Conservation (phyloP, 345 rosid genomes). For the Fremontodendron californicum region DNA sequence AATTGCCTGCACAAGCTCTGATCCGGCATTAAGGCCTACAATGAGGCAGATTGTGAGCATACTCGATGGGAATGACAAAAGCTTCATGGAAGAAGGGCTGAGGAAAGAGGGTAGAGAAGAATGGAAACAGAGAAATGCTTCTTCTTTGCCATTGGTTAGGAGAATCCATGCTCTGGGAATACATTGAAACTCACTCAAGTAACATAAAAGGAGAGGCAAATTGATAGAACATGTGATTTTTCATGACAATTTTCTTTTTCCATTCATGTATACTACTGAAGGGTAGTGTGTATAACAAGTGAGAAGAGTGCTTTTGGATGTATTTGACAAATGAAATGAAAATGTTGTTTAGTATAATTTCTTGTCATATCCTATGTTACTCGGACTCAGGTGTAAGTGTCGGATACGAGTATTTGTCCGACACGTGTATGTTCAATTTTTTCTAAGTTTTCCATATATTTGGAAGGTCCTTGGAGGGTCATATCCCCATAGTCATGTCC, state of each 20-base stretch:
- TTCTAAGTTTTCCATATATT: too few species aligned
- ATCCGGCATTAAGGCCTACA: conserved; percentile 65
- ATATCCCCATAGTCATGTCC: too few species aligned
- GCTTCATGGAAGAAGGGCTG: conserved; percentile 31
- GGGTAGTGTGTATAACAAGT: too few species aligned
- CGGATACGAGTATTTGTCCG: too few species aligned
- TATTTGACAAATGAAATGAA: neutral
- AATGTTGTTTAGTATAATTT: conserved; percentile 6
- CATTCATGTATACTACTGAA: conserved; percentile 14
- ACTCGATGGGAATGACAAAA: conserved; percentile 73
- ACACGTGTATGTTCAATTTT: too few species aligned
- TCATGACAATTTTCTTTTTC: neutral
- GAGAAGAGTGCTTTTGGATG: conserved; percentile 11
- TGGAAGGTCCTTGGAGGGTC: too few species aligned
- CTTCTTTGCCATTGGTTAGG: conserved; percentile 58
- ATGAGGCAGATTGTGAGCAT: conserved; percentile 81
- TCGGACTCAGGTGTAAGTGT: too few species aligned
- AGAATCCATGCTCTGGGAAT: conserved; percentile 86
- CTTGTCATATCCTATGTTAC: too few species aligned
- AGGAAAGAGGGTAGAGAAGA: conserved; percentile 50
- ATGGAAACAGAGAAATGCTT: conserved; percentile 59
- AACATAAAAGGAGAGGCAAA: conserved; percentile 6
- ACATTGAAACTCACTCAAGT: conserved; percentile 35
- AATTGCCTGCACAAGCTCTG: conserved; percentile 70
- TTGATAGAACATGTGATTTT: neutral